A percentile compares a stretch with the other conserved stretches of the same genome.
Conservation (phyloP, 202 grass and related monocot species). For the Miscanthus sacchariflorus region DNA sequence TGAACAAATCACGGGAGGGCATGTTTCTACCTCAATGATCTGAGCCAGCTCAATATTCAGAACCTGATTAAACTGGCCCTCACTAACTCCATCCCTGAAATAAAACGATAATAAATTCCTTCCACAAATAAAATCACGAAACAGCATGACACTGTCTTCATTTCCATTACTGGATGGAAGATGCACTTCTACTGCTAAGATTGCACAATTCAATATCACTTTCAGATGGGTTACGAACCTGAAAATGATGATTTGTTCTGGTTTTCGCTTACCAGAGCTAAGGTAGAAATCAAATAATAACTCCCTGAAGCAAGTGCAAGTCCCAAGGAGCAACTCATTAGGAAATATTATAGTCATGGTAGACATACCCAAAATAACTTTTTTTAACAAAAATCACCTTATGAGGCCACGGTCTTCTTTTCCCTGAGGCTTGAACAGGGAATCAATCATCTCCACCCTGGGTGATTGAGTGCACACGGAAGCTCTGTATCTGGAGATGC, state of each 20-base stretch:
- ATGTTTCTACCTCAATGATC: slow-evolving; percentile 65
- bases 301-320: slow-evolving; percentile 52
- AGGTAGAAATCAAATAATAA: slow-evolving; percentile 54
- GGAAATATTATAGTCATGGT: background rate
- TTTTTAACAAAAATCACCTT: background rate
- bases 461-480: slow-evolving; percentile 59
- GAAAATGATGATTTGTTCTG: slow-evolving; percentile 74
- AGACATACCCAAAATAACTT: background rate
- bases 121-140: background rate
- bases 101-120: background rate
- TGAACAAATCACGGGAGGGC: background rate
- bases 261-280: slow-evolving; percentile 32
- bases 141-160: background rate
- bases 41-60: slow-evolving; percentile 63
- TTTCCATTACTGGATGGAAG: slow-evolving; percentile 34
- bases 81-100: slow-evolving; percentile 66
- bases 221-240: slow-evolving; percentile 43
- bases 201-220: background rate
- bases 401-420: slow-evolving; percentile 54
- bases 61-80: slow-evolving; percentile 60
- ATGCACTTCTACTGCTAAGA: background rate
- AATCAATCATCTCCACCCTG: slow-evolving; percentile 57
- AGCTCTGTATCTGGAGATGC: slow-evolving; percentile 70
- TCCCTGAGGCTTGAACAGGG: slow-evolving; percentile 47
- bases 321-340: slow-evolving; percentile 19